Evolutionary conservation across 164 flowering plant species (phyloP).

Genomic region (Amborella trichopoda): DNA sequence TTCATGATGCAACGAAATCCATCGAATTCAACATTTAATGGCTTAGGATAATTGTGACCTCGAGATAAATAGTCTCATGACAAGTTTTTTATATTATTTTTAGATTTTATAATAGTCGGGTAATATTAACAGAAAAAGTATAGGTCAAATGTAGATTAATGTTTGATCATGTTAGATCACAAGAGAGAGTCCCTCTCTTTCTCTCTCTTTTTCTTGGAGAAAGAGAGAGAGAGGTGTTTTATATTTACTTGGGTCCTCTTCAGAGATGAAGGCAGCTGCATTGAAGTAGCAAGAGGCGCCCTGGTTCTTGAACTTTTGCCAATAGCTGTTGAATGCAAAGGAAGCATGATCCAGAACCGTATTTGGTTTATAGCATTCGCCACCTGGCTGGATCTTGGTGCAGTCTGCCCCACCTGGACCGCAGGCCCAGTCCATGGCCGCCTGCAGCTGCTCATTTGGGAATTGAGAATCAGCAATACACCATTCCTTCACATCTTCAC

Average conservation of each 20-base stretch:
- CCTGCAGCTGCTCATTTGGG: slow-evolving; percentile 43
- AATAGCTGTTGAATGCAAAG: slow-evolving; percentile 73
- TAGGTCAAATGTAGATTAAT: no score
- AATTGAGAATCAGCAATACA: slow-evolving; percentile 74
- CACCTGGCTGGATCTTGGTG: slow-evolving; percentile 30
- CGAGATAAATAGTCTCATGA: no score
- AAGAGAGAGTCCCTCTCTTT: no score
- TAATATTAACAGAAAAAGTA: no score
- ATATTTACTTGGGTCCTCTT: slow-evolving; percentile 73
- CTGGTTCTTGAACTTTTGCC: slow-evolving; percentile 50
- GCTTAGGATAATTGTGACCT: no score
- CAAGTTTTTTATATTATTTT: no score
- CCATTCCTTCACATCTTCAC: slow-evolving; percentile 44
- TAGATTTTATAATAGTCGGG: no score
- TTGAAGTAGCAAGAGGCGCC: slow-evolving; percentile 74
- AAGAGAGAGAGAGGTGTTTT: no score
- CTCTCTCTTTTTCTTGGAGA: no score
- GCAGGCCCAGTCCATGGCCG: slow-evolving; percentile 69
- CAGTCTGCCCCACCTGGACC: slow-evolving; percentile 61
- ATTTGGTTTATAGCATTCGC: slow-evolving; percentile 48
- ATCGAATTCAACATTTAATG: no score
- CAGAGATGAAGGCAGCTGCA: slow-evolving; percentile 56
- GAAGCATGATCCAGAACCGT: slow-evolving; percentile 66
- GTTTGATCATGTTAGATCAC: no score
- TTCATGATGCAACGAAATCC: no score